Evolutionary conservation across 106 monocot genomes (phyloP), one percentile per base, ranked within the genome.

Genomic region (Xerophyta viscosa): DNA sequence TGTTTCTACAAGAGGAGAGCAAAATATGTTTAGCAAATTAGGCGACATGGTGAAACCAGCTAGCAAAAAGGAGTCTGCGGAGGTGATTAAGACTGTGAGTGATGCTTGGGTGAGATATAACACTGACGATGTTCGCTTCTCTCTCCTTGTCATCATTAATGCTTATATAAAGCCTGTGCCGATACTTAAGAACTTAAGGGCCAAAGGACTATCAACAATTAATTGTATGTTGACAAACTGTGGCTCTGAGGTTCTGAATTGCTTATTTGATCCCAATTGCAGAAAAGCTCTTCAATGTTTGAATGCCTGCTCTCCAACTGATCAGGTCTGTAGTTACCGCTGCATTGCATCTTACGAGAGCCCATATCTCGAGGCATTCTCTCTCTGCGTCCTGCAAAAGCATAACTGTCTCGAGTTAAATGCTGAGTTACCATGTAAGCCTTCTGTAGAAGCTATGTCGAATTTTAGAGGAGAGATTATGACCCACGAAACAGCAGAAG

Each of bases 281-380:
- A 71, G 84, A 58, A 88, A 88, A 54, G 88, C 93, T 29, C 77
- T 94, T 45, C 84, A 94, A 45, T 94, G 93, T 39, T 63, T 94
- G 10, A 87, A 94, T 53, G 23, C 62, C 11, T 94, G 93, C 28
- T 71, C 88, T 54, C 93, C 93, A 20, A 62, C 75, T 3, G 93
- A 94, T 69, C 93, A 94, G 50, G 93, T 94, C 17, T 94, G 93
- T 45, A 88, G 58, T 36, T 94, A 94, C 37, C 87, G 75, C 31
- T 94, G 93, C 67, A 81, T 94, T 33, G 93, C 75, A 15, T 84
- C 88, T 44, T 94, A 84, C 49, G 93, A 94, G 71, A 88, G 84
- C 30, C 77, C 80, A 4, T 48, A 68, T 48, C 61, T 94, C 18
- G 88, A 94, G 64, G 88, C 88, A 24, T 94, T 94, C 39, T 94